Percentiles rank a stretch among this genome's conserved stretches.
These are phyloP conservation scores for Botryotinia globosa DNA, from an alignment of 2,329 filamentous ascomycete species.

Conservation along the genomic window DNA sequence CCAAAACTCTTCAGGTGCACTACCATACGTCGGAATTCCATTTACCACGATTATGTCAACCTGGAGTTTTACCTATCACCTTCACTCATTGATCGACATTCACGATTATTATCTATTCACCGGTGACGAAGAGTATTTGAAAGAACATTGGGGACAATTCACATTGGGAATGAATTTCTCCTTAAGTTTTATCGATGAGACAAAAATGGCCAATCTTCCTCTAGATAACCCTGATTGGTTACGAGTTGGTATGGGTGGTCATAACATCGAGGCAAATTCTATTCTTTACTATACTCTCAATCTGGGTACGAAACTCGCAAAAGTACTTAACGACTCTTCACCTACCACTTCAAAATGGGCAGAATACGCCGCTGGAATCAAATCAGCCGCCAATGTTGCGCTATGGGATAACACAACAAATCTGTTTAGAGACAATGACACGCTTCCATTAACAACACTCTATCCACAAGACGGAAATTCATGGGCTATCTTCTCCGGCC, in stretches of 20 bases:
- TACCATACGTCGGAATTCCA: conserved; percentile 42
- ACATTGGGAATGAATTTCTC: conserved; percentile 46
- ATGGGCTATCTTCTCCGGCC: conserved; percentile 45
- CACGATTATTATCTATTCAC: conserved; percentile 58
- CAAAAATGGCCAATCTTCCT: conserved; percentile 39
- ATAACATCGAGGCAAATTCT: conserved; percentile 37
- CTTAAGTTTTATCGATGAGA: conserved; percentile 44
- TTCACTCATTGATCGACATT: conserved; percentile 57
- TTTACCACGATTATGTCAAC: conserved; percentile 40
- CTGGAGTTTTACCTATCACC: conserved; percentile 56
- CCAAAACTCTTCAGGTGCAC: conserved; percentile 28
- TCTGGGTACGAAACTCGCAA: conserved; percentile 45
- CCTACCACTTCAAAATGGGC: neutral
- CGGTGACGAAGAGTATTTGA: conserved; percentile 51
- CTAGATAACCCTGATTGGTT: conserved; percentile 33
- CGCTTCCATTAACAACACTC: conserved; percentile 51
- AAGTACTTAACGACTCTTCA: conserved; percentile 39
- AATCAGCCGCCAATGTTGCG: conserved; percentile 22
- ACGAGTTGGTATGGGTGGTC: conserved; percentile 36
- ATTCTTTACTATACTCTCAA: conserved; percentile 32
- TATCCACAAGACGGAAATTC: conserved; percentile 59
- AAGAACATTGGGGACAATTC: conserved; percentile 49
- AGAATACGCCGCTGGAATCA: neutral
- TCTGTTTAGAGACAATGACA: conserved; percentile 41
- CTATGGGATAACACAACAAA: conserved; percentile 27